phyloP scores from a whole-genome alignment of 1,284 basidiomycete species.

The Puccinia sorghi region DNA sequence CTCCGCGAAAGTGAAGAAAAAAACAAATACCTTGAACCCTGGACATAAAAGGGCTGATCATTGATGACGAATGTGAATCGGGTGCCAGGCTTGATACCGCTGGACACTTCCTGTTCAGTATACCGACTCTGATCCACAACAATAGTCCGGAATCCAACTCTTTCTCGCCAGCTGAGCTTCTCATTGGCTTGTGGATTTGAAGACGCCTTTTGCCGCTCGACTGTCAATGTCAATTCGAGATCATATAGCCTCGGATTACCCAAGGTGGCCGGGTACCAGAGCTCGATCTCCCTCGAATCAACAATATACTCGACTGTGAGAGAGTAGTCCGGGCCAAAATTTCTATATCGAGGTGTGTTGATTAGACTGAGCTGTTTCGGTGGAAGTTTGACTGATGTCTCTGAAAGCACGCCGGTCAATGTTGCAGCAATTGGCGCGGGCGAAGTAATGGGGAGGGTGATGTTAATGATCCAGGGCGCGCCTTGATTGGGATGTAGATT shows the following conservation, averaged over 20 bases:
- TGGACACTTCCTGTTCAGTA: slow-evolving; percentile 46
- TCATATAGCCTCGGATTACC: slow-evolving; percentile 53
- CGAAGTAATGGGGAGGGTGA: slow-evolving; percentile 53
- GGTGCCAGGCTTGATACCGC: slow-evolving; percentile 52
- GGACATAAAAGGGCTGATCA: slow-evolving; percentile 51
- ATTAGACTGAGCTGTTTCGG: slow-evolving; percentile 6
- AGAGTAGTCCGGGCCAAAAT: slow-evolving; percentile 49
- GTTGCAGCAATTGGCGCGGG: background rate
- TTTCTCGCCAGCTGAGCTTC: slow-evolving; percentile 45
- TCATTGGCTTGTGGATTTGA: background rate
- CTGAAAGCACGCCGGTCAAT: slow-evolving; percentile 36
- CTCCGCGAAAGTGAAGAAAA: background rate
- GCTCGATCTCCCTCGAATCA: slow-evolving; percentile 50
- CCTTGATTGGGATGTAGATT: slow-evolving; percentile 54
- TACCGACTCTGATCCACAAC: slow-evolving; percentile 53
- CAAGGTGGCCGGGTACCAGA: slow-evolving; percentile 54
- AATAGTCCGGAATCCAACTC: slow-evolving; percentile 55
- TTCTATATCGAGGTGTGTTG: slow-evolving; percentile 42
- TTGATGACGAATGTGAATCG: slow-evolving; percentile 54
- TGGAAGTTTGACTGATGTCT: slow-evolving; percentile 35
- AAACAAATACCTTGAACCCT: slow-evolving; percentile 53
- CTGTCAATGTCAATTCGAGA: slow-evolving; percentile 46
- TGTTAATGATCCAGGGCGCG: slow-evolving; percentile 55
- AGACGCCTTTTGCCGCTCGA: background rate
- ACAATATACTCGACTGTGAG: slow-evolving; percentile 52